phyloP scores from a whole-genome alignment of 169 alveolate species.

The Prorocentrum cordatum region DNA sequence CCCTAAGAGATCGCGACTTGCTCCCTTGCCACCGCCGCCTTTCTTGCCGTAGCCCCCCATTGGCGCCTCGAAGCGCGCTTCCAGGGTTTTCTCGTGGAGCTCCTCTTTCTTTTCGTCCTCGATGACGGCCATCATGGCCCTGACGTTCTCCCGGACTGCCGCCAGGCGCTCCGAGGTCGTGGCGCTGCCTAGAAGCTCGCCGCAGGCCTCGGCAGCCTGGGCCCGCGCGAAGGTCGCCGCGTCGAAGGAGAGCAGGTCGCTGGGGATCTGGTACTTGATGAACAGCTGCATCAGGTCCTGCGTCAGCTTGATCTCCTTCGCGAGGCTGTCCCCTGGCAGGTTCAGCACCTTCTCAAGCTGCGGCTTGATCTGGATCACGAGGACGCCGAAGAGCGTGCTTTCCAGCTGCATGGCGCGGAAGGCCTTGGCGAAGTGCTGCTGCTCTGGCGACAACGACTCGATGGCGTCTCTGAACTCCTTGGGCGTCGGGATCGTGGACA shows the following conservation, averaged over 20 bases:
- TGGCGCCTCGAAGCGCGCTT: neutral
- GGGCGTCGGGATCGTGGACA: neutral
- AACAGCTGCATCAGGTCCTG: neutral
- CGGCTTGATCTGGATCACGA: conserved; percentile 46
- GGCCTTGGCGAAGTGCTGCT: conserved; percentile 62
- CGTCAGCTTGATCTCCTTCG: neutral
- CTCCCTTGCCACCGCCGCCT: too few relatives aligned
- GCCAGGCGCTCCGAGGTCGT: neutral
- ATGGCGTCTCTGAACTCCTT: conserved; percentile 68
- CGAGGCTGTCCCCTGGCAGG: conserved; percentile 10
- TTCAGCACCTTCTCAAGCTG: conserved; percentile 21
- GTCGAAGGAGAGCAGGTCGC: neutral
- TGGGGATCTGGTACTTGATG: neutral
- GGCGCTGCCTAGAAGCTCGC: neutral
- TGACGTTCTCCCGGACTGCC: neutral
- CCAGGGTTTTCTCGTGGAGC: neutral
- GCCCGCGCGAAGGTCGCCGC: neutral
- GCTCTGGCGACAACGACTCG: conserved; percentile 58
- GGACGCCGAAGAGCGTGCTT: conserved; percentile 47
- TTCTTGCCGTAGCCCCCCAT: too few relatives aligned
- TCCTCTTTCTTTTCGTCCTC: neutral
- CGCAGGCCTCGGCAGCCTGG: neutral
- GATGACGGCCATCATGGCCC: conserved; percentile 24
- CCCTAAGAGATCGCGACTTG: too few relatives aligned
- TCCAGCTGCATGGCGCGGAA: conserved; percentile 61